Conservation (phyloP, 2,329 filamentous ascomycete species). For the Fusarium albidum region DNA sequence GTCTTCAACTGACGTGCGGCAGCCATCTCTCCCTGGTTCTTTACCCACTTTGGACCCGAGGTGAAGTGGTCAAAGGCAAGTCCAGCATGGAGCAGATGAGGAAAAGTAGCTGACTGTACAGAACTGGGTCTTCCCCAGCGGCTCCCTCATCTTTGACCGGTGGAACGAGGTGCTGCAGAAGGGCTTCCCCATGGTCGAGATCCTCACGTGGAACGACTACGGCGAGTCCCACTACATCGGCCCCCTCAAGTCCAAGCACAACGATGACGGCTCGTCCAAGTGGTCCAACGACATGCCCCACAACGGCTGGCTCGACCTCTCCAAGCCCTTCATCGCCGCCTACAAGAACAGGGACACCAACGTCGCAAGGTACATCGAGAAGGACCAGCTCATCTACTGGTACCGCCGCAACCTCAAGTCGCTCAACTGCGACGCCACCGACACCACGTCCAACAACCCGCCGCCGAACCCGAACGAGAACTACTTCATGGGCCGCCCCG, state of each 20-base stretch:
- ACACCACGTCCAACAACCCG: slow-evolving; percentile 53
- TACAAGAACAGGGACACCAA: slow-evolving; percentile 56
- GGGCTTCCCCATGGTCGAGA: slow-evolving; percentile 57
- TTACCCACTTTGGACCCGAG: slow-evolving; percentile 51
- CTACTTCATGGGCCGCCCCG: slow-evolving; percentile 60
- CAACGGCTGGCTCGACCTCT: slow-evolving; percentile 61
- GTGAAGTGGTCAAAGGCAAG: slow-evolving; percentile 24
- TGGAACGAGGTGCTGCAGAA: slow-evolving; percentile 58
- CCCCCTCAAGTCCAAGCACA: slow-evolving; percentile 54
- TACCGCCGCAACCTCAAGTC: slow-evolving; percentile 58
- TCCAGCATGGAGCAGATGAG: fast-evolving
- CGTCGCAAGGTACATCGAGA: slow-evolving; percentile 51
- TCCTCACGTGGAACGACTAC: slow-evolving; percentile 59
- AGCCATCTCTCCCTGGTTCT: slow-evolving; percentile 53
- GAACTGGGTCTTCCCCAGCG: slow-evolving; percentile 67
- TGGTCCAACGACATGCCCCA: slow-evolving; percentile 60
- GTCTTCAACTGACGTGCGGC: slow-evolving; percentile 1
- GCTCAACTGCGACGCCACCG: slow-evolving; percentile 59
- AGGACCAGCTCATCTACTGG: slow-evolving; percentile 64
- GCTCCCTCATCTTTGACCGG: slow-evolving; percentile 65
- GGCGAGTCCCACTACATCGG: slow-evolving; percentile 65
- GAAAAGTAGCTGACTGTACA: slow-evolving; percentile 49
- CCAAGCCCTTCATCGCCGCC: slow-evolving; percentile 61
- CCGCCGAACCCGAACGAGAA: slow-evolving; percentile 57
- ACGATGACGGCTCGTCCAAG: slow-evolving; percentile 54